Conservation (phyloP, 163 green algal species). For the Trebouxia gelatinosa region DNA sequence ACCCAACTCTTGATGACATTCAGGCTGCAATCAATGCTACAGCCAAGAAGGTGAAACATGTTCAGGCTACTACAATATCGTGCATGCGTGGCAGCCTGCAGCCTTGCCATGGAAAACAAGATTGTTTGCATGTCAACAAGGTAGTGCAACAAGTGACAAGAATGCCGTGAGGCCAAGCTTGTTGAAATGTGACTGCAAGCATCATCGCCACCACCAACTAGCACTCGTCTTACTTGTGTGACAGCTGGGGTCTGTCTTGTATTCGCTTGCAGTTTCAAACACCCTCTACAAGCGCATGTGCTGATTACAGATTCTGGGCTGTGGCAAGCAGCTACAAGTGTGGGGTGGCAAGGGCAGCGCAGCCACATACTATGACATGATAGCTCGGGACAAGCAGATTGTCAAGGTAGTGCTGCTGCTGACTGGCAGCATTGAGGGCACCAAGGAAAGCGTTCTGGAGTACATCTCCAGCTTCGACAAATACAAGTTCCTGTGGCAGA, state of each 20-base stretch:
- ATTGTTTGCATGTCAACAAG: too few relatives aligned
- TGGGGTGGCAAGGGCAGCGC: constrained; percentile 56
- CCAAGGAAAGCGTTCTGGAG: constrained; percentile 65
- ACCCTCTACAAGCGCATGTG: too few relatives aligned
- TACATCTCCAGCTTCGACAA: constrained; percentile 81
- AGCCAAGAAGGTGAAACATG: constrained; percentile 71
- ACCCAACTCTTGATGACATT: constrained; percentile 84
- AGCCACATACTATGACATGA: constrained; percentile 74
- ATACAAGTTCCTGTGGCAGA: constrained; percentile 88
- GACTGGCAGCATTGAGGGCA: constrained; percentile 76
- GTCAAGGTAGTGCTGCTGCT: constrained; percentile 82
- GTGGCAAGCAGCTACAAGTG: constrained; percentile 62
- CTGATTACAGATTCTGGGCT: constrained; percentile 48
- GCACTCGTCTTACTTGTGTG: too few relatives aligned
- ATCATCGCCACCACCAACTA: too few relatives aligned
- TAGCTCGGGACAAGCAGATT: constrained; percentile 79
- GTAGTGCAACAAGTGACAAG: too few relatives aligned
- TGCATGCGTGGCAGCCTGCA: too few relatives aligned
- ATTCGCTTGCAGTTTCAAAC: too few relatives aligned
- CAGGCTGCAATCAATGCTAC: constrained; percentile 81
- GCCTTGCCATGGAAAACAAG: too few relatives aligned
- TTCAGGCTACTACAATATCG: too few relatives aligned
- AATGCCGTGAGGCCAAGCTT: too few relatives aligned
- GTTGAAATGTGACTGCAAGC: too few relatives aligned
- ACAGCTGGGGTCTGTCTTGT: too few relatives aligned